A percentile compares a stretch with the other conserved stretches of the same genome.
Conservation (phyloP, 768 basidiomycete genomes). For the Phylloporus sp. region DNA sequence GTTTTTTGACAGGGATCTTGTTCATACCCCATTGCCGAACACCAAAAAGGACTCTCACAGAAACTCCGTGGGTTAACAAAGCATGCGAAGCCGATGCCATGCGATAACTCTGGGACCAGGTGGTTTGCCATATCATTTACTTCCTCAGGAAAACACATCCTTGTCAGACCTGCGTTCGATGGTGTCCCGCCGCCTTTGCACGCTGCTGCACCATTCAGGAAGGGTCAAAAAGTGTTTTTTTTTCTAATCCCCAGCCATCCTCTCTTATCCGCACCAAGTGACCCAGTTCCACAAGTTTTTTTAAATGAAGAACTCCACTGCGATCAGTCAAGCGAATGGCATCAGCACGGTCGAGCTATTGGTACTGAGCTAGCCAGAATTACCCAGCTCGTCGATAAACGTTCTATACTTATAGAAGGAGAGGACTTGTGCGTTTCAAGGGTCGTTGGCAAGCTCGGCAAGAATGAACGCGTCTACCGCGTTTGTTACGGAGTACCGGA, state of each 20-base stretch:
- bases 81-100: not conserved
- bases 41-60: not conserved
- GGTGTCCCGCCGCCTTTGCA: not conserved
- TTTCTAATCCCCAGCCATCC: not conserved
- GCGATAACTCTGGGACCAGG: not conserved
- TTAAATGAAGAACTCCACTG: not conserved
- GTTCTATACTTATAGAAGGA: not conserved
- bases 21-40: not conserved
- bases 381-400: not conserved
- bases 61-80: not conserved
- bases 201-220: not conserved
- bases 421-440: not conserved
- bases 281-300: not conserved
- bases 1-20: not conserved
- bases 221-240: not conserved
- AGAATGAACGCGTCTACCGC: not conserved
- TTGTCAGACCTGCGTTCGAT: not conserved
- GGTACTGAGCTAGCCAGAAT: not conserved
- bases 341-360: not conserved
- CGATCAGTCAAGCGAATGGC: not conserved
- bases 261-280: not conserved
- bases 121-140: not conserved
- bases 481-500: not conserved
- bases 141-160: not conserved
- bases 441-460: not conserved